Percentiles rank a stretch among this genome's conserved stretches.
Conservation (phyloP, 1,284 basidiomycete genomes). For the Chondrostereum purpureum region DNA sequence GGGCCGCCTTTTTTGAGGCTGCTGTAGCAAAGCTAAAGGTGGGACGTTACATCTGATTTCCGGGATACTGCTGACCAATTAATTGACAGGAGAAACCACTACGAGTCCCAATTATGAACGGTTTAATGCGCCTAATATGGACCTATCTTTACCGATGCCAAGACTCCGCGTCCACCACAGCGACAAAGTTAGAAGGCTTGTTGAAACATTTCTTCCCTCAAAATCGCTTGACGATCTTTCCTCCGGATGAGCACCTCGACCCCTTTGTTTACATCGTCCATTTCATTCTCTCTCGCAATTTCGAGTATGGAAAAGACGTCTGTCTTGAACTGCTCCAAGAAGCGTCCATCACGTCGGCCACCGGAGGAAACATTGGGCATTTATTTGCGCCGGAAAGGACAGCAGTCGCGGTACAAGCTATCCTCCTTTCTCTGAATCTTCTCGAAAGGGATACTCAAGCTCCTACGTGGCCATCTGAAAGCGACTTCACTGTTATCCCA, state of each 20-base stretch:
- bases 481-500: constrained; percentile 63
- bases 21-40: constrained; percentile 80
- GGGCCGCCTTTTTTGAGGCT: constrained; percentile 67
- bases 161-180: constrained; percentile 75
- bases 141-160: constrained; percentile 91
- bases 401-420: constrained; percentile 72
- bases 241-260: constrained; percentile 72
- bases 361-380: constrained; percentile 31
- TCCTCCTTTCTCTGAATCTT: constrained; percentile 65
- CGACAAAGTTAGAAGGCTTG: constrained; percentile 72
- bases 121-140: constrained; percentile 83
- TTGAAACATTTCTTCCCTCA: constrained; percentile 79
- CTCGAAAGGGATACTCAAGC: constrained; percentile 67
- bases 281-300: constrained; percentile 79
- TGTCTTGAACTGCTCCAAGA: constrained; percentile 78
- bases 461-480: constrained; percentile 71
- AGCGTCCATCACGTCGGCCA: constrained; percentile 34
- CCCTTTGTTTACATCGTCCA: constrained; percentile 78
- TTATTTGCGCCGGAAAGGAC: constrained; percentile 68
- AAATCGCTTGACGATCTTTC: constrained; percentile 56
- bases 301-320: constrained; percentile 82
- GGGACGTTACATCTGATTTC: constrained; percentile 13
- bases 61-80: too few relatives aligned
- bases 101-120: constrained; percentile 75
- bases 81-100: constrained; percentile 71